These are phyloP conservation scores for Nemania bipapillata DNA, from an alignment of 2,329 filamentous ascomycete genomes.

Conservation along the genomic window DNA sequence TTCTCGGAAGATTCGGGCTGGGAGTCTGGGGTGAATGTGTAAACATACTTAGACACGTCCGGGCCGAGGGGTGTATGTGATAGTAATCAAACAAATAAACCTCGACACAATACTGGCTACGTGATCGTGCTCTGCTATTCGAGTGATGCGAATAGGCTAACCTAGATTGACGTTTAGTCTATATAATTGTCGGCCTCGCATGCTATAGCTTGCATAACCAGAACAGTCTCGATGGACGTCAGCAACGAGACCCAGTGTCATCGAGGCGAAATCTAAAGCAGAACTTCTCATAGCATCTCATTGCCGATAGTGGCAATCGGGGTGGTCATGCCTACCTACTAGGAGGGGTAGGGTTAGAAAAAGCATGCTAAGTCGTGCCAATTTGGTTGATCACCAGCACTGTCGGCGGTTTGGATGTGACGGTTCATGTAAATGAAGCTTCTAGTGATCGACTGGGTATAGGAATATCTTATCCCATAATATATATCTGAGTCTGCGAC, in stretches of 20 bases:
- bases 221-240: no score
- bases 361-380: no score
- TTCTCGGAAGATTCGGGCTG: not conserved
- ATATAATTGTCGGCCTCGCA: no score
- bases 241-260: no score
- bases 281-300: no score
- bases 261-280: no score
- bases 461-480: not conserved
- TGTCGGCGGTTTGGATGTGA: not conserved
- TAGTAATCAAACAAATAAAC: constrained; percentile 27
- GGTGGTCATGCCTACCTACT: no score
- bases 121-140: not conserved
- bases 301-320: no score
- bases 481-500: not conserved
- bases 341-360: no score
- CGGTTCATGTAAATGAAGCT: not conserved
- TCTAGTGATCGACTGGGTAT: not conserved
- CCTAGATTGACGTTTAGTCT: no score
- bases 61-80: constrained; percentile 24
- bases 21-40: constrained; percentile 17
- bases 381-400: not conserved
- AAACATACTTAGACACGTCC: constrained; percentile 5
- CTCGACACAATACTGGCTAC: not conserved
- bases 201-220: no score
- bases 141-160: not conserved